Base-by-base conservation (phyloP, 768 basidiomycete species). In the Clitopilus passeckerianus region DNA sequence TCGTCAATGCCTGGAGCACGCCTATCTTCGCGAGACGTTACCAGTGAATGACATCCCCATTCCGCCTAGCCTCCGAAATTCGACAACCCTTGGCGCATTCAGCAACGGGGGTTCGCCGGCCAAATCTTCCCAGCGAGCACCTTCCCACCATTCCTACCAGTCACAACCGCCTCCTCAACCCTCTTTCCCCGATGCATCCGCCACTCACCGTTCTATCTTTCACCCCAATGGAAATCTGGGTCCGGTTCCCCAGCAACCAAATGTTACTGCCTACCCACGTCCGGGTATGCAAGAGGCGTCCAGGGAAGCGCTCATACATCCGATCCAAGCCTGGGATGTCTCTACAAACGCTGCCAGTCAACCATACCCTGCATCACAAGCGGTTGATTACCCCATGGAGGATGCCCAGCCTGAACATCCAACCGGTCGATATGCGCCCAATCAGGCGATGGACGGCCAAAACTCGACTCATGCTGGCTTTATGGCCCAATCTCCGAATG, bases 1-100 rank as follows among this genome's bases (percentile, higher is more conserved):
- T 59, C 81, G 81, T 54, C 85, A 95, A 70, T 96, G 95, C 70
- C 76, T 97, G 62, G 84, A 93, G 33, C 95, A 98, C 71, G 80
- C 86, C 14, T 99, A 98, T 77, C 85, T 98, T 59, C 81, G 81
- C 60, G 92, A 97, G 73, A 92, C 90, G 12, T 76, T 78, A 61
- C 84, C 82, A 34, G 80, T 84, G 54, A 88, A 88, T 63, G 77
- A 83, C 65, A 85, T 88, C 20, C 86, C 86, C 18, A 74, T 86
- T 62, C 86, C 86, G 58, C 74, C 83, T 24, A 79, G 80, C 43
- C 69, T 84, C 55, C 78, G 76, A 59, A 67, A 72, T 20, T 73
- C 81, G 54, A 71, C 74, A 50, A 50, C 46, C 2, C 46, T 50
- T 50, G 20, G 20, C 16, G 20, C n/a, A n/a, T 50, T 50, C 22